Percentiles rank a stretch among this genome's conserved stretches.
phyloP scores from a whole-genome alignment of 1,284 basidiomycete genomes.

The Malassezia restricta region DNA sequence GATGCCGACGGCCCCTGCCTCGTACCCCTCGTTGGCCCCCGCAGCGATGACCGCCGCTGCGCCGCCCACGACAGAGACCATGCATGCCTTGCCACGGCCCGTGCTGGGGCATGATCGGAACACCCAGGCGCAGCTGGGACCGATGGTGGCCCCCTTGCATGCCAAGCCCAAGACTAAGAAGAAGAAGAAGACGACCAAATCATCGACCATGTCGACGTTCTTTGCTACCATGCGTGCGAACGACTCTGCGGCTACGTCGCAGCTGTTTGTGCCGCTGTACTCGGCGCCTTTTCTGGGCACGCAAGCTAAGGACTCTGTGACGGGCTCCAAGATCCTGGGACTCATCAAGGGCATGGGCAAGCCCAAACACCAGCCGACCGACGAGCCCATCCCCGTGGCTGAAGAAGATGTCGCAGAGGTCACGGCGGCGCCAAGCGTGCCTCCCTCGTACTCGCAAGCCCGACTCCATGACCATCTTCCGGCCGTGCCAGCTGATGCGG shows the following conservation, averaged over 20 bases:
- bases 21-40: background rate
- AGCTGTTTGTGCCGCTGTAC: conserved; percentile 13
- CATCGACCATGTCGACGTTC: background rate
- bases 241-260: background rate
- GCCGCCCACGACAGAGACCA: background rate
- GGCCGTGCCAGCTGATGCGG: background rate
- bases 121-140: background rate
- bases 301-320: background rate
- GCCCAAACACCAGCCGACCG: background rate
- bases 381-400: background rate
- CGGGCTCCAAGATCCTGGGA: background rate
- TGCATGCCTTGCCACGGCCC: background rate
- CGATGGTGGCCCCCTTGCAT: background rate
- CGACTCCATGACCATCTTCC: background rate
- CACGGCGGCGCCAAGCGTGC: too few species aligned
- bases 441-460: too few species aligned
- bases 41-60: background rate
- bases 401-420: background rate
- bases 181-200: background rate
- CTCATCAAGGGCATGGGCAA: background rate
- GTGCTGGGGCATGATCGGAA: background rate
- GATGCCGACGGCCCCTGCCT: background rate
- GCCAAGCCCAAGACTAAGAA: conserved; percentile 5
- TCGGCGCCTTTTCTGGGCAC: background rate
- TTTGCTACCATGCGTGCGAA: conserved; percentile 6